Percentiles rank a stretch among this genome's conserved stretches.
Conservation (phyloP, 2,329 filamentous ascomycete species). For the Colletotrichum ledebouriae region DNA sequence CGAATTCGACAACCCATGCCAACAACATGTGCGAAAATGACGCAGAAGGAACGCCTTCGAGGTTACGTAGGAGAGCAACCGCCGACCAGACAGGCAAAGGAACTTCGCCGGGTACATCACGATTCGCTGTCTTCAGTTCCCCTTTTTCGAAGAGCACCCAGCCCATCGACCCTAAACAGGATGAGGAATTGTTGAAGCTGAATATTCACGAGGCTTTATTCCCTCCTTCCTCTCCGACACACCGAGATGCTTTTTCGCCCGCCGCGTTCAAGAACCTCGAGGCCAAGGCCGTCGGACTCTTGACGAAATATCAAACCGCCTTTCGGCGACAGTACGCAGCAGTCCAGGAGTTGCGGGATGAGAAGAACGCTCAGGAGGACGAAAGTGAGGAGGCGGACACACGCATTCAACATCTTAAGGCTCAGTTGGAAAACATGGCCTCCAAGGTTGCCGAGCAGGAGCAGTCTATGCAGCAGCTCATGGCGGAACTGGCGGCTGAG, state of each 20-base stretch:
- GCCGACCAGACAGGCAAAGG: conserved; percentile 52
- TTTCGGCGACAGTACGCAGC: conserved; percentile 67
- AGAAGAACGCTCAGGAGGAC: conserved; percentile 67
- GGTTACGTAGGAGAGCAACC: conserved; percentile 43
- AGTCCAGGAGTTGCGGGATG: conserved; percentile 65
- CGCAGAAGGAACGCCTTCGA: conserved; percentile 51
- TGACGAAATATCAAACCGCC: conserved; percentile 69
- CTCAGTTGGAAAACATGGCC: conserved; percentile 72
- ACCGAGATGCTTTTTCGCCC: conserved; percentile 68
- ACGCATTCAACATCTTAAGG: conserved; percentile 66
- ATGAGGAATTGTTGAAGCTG: conserved; percentile 69
- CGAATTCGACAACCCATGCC: conserved; percentile 35
- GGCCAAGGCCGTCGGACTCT: conserved; percentile 66
- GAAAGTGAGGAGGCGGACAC: conserved; percentile 68
- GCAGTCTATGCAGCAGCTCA: conserved; percentile 61
- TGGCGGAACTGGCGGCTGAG: conserved; percentile 66
- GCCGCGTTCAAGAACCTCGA: conserved; percentile 73
- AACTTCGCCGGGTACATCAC: conserved; percentile 52
- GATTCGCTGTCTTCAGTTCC: conserved; percentile 61
- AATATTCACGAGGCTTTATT: conserved; percentile 69
- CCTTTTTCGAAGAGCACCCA: conserved; percentile 56
- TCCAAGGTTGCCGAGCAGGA: conserved; percentile 67
- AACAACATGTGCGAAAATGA: conserved; percentile 37
- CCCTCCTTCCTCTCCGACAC: conserved; percentile 57
- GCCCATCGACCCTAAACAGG: conserved; percentile 45